These are phyloP conservation scores for Fereydounia khargensis DNA, from an alignment of 1,284 basidiomycete species.

Conservation along the genomic window DNA sequence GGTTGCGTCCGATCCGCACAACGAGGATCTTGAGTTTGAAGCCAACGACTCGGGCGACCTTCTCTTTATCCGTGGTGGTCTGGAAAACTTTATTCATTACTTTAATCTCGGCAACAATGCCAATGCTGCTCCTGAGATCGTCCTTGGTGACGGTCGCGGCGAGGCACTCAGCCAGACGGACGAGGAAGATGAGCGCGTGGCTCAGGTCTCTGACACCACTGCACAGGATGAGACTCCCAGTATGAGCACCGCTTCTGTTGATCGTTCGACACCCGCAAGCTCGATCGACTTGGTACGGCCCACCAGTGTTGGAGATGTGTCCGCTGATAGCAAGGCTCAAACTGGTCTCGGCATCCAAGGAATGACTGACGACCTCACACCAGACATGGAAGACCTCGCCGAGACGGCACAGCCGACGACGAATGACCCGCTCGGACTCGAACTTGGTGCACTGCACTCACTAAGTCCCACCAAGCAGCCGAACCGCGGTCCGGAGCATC, in stretches of 20 bases:
- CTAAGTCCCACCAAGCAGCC: not conserved
- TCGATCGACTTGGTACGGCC: slow-evolving; percentile 28
- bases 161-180: slow-evolving; percentile 6
- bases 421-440: slow-evolving; percentile 7
- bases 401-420: not conserved
- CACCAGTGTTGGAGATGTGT: too few species aligned
- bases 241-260: slow-evolving; percentile 30
- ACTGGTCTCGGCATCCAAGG: slow-evolving; percentile 22
- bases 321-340: not conserved
- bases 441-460: slow-evolving; percentile 8
- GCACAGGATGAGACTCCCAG: slow-evolving; percentile 41
- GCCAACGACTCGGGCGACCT: slow-evolving; percentile 59
- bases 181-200: slow-evolving; percentile 15
- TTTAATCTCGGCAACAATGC: slow-evolving; percentile 16
- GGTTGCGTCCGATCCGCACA: slow-evolving; percentile 8
- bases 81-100: slow-evolving; percentile 37
- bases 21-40: slow-evolving; percentile 30
- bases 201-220: slow-evolving; percentile 26
- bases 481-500: slow-evolving; percentile 8
- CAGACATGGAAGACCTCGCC: not conserved
- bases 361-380: not conserved
- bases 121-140: too few species aligned
- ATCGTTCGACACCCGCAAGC: slow-evolving; percentile 38
- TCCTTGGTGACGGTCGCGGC: not conserved
- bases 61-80: slow-evolving; percentile 37